phyloP scores from a whole-genome alignment of 331 rosid genomes.

The Cucumis variabilis region DNA sequence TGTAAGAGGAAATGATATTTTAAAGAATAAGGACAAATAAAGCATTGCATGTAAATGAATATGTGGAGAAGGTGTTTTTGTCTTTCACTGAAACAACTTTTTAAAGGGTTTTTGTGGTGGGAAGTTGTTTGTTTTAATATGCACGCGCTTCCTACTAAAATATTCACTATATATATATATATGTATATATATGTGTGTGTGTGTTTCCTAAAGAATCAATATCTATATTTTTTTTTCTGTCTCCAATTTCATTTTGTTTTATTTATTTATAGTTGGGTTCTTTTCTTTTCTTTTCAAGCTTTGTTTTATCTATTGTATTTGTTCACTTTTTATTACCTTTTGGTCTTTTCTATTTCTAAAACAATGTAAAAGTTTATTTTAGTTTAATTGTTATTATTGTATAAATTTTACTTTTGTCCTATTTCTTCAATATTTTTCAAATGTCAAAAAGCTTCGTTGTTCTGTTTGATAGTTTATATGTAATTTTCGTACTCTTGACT shows the following conservation, averaged over 20 bases:
- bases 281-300: no score
- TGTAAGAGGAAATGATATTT: slow-evolving; percentile 46
- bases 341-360: no score
- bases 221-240: not conserved
- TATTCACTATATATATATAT: no score
- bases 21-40: slow-evolving; percentile 45
- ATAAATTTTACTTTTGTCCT: not conserved
- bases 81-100: slow-evolving; percentile 42
- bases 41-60: slow-evolving; percentile 26
- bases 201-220: no score
- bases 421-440: not conserved
- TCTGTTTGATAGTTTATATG: no score
- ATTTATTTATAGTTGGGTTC: not conserved
- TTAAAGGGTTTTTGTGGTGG: slow-evolving; percentile 48
- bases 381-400: no score
- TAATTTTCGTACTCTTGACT: no score
- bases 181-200: no score
- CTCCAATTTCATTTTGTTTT: not conserved
- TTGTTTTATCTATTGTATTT: not conserved
- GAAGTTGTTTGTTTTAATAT: slow-evolving; percentile 45
- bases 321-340: not conserved
- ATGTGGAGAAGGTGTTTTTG: slow-evolving; percentile 66
- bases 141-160: not conserved
- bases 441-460: no score
- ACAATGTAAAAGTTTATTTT: no score